A percentile compares a stretch with the other conserved stretches of the same genome.
phyloP scores from a whole-genome alignment of 2,329 filamentous ascomycete species.

The Colletotrichum kahawae region DNA sequence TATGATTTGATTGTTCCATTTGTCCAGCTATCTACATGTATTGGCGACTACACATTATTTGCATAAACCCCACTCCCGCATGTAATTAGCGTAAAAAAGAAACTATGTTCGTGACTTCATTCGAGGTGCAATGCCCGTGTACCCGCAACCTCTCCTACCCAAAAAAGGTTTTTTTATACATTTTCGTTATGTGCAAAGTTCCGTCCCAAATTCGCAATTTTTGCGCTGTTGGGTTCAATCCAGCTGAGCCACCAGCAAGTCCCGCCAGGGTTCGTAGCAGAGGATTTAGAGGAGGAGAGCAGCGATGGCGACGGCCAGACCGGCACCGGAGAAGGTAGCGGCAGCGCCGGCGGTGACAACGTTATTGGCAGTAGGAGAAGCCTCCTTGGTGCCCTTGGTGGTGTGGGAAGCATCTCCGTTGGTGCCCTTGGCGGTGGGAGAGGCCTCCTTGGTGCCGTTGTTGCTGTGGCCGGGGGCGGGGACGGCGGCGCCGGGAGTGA shows the following conservation, averaged over 20 bases:
- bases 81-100: neutral
- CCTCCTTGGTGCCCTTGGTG: neutral
- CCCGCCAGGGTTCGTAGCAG: neutral
- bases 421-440: neutral
- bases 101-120: neutral
- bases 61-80: neutral
- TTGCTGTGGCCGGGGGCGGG: neutral
- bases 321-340: slow-evolving; percentile 7
- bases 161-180: neutral
- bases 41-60: neutral
- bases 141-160: neutral
- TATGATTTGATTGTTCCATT: neutral
- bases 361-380: neutral
- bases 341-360: slow-evolving; percentile 16
- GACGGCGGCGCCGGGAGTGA: neutral
- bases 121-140: neutral
- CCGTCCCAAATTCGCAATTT: neutral
- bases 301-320: neutral
- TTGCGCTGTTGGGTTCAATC: neutral
- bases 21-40: neutral
- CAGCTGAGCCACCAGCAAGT: neutral
- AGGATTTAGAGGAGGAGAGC: slow-evolving; percentile 10
- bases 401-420: neutral
- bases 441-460: neutral
- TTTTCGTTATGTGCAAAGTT: neutral